These are phyloP conservation scores for Microdochium trichocladiopsis DNA, from an alignment of 2,329 filamentous ascomycete genomes.

Conservation along the genomic window DNA sequence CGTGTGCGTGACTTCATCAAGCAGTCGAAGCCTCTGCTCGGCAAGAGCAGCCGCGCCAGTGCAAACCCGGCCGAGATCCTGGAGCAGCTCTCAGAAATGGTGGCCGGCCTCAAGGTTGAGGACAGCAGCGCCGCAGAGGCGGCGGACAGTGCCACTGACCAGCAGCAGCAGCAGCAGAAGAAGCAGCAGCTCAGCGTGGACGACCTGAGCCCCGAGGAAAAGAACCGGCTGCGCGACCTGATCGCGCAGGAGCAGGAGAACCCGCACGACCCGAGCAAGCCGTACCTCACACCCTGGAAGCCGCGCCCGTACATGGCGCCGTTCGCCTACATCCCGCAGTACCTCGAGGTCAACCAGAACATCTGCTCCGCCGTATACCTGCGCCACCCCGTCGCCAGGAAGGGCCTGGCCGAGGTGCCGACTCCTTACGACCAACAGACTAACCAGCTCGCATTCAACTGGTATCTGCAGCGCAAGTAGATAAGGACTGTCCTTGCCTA, in stretches of 20 bases:
- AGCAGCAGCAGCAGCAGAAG: conserved; percentile 8
- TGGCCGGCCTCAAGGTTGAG: conserved; percentile 35
- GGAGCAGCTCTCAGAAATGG: conserved; percentile 44
- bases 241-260: conserved; percentile 65
- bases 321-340: conserved; percentile 91
- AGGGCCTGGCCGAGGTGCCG: conserved; percentile 74
- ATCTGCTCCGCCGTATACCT: conserved; percentile 94
- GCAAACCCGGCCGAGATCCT: conserved; percentile 35
- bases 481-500: neutral
- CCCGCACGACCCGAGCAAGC: conserved; percentile 67
- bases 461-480: conserved; percentile 82
- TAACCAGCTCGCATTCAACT: conserved; percentile 83
- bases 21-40: conserved; percentile 56
- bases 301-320: conserved; percentile 82
- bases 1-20: conserved; percentile 67
- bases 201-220: conserved; percentile 44
- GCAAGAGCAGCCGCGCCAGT: conserved; percentile 32
- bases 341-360: conserved; percentile 96
- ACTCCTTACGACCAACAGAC: conserved; percentile 67
- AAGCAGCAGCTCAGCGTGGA: conserved; percentile 17
- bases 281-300: conserved; percentile 86
- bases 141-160: conserved; percentile 14
- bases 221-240: conserved; percentile 44
- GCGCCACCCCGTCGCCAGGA: conserved; percentile 83
- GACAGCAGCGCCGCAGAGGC: conserved; percentile 10